Evolutionary conservation across 1,284 basidiomycete species (phyloP), one percentile per base, ranked within the genome.

Genomic region (Mycosarcoma maydis): DNA sequence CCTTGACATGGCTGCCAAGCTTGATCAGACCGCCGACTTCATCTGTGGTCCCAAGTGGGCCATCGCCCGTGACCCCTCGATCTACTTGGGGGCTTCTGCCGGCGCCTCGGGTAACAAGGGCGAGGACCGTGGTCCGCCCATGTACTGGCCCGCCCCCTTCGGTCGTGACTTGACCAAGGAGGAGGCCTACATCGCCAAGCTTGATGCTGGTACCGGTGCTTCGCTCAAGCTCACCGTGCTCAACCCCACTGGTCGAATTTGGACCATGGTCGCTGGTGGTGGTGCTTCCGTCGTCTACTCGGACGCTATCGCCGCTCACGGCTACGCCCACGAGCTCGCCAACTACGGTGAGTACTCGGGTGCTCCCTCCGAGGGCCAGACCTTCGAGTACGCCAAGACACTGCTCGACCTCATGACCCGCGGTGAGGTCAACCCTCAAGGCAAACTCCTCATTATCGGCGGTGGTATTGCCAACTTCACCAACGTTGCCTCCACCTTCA

Each of bases 391-490:
- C 82, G 95, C 95, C 74, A 98, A 98, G 87, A 98, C 96, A 29
- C 94, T 98, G 82, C 89, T 98, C 77, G 94, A 98, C 84, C 86
- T 98, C 70, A 94, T 98, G 85, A 97, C 93, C 51, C 93, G 95
- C 20, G 80, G 78, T 47, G 73, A 75, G 34, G 72, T 75, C 62
- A 73, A 79, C 73, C 55, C 72, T 11, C 39, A 80, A 47, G 95
- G 95, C 85, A 98, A 98, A 86, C 89, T 98, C 81, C 91, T 98
- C 83, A 97, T 98, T 87, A 97, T 98, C 73, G 96, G 95, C 84
- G 96, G 96, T 86, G 95, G 95, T 85, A 97, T 98, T 74, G 95
- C 95, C 86, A 98, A 98, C 89, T 98, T 98, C 85, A 98, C 94
- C 83, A 98, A 98, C 83, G 94, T 98, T 76, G 95, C 95, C 36